Evolutionary conservation across 371 early-diverging fungal genomes (phyloP).

Genomic region (Mortierella sp.): DNA sequence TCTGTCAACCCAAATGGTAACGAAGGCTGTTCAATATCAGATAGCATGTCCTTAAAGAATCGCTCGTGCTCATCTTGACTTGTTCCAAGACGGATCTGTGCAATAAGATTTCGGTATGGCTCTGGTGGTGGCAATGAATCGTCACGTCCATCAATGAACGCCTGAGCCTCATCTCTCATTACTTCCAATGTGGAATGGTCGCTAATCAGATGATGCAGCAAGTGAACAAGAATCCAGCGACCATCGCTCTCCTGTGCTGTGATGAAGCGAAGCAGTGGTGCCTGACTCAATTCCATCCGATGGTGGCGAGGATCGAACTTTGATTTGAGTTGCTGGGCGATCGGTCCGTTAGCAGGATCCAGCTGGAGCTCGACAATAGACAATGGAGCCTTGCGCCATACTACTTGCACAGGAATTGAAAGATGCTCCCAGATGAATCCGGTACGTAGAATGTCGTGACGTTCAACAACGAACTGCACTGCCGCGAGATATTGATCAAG

Average conservation of each 20-base stretch:
- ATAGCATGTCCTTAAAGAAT: constrained; percentile 13
- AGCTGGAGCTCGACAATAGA: background rate
- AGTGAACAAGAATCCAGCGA: constrained; percentile 9
- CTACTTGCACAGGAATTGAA: background rate
- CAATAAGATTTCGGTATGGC: constrained; percentile 25
- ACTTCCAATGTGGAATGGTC: constrained; percentile 15
- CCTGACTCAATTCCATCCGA: constrained; percentile 6
- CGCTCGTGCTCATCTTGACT: constrained; percentile 2
- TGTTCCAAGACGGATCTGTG: constrained; percentile 7
- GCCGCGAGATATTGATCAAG: background rate
- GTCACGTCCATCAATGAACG: constrained; percentile 8
- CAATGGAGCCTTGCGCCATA: background rate
- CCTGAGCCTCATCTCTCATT: constrained; percentile 5
- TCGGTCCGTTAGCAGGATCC: background rate
- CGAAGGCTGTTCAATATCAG: constrained; percentile 14
- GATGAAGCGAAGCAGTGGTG: constrained; percentile 6
- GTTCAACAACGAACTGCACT: background rate
- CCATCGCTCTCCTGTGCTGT: constrained; percentile 10
- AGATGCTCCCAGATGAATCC: background rate
- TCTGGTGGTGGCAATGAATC: constrained; percentile 9
- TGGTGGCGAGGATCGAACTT: constrained; percentile 3
- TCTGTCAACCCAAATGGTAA: constrained; percentile 14
- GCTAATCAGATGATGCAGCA: constrained; percentile 17
- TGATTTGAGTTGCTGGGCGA: background rate
- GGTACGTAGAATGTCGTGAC: background rate